Conservation (phyloP, 345 rosid species). For the Salix udensis region DNA sequence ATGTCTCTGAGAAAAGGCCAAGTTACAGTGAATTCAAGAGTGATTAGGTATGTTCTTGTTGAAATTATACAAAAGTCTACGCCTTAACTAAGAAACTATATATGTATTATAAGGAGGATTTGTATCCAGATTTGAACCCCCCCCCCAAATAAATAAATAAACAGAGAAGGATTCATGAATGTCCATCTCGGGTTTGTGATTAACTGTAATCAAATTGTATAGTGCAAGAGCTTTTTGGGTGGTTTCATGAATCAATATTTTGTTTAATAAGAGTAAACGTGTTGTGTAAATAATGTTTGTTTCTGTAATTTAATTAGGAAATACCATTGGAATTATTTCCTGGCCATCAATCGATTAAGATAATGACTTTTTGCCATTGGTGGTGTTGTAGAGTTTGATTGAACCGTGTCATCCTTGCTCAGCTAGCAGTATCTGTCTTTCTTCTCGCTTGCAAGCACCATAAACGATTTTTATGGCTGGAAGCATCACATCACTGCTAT, state of each 20-base stretch:
- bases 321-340: not conserved
- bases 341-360: not conserved
- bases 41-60: slow-evolving; percentile 9
- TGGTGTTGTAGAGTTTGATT: not conserved
- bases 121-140: not conserved
- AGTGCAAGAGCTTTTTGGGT: slow-evolving; percentile 1
- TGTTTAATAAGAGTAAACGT: not conserved
- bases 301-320: not conserved
- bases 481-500: slow-evolving; percentile 13
- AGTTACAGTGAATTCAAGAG: not conserved
- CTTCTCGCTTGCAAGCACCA: not conserved
- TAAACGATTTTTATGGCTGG: not conserved
- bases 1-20: not conserved
- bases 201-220: slow-evolving; percentile 21
- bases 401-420: not conserved
- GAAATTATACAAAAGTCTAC: not conserved
- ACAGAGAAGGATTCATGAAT: slow-evolving; percentile 9
- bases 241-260: slow-evolving; percentile 19
- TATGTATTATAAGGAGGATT: slow-evolving; percentile 6
- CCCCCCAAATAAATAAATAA: too few relatives aligned
- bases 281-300: not conserved
- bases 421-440: not conserved
- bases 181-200: not conserved
- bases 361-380: not conserved
- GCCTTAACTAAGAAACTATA: not conserved